Evolutionary conservation across 306 rosid genomes (phyloP), one percentile per base, ranked within the genome.

Genomic region (Rosa multiflora): DNA sequence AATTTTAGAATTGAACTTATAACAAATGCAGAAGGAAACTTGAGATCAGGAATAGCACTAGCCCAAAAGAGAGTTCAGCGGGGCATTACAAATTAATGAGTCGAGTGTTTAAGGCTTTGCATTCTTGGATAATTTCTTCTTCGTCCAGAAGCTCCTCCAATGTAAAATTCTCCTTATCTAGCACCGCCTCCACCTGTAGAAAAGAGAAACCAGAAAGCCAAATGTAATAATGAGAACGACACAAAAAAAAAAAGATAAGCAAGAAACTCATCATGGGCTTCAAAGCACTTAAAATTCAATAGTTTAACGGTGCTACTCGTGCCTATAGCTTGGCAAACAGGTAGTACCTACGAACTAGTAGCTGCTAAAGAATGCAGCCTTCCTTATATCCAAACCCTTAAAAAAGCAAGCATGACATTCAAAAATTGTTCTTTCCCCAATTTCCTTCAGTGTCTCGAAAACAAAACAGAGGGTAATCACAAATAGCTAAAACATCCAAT

Each of bases 91-190:
- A 93, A 83, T 96, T 93, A 84, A 96, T 90, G 79, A 96, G 97
- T 44, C 99, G 98, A 74, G 96, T 96, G 89, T 96, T 96, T 70
- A 93, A 87, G 74, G 97, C 92, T 88, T 96, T 96, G 99, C 98
- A 96, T 86, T 96, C 99, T 87, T 96, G 99, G 80, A 96, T 96
- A 82, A 96, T 88, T 86, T 96, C 99, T 83, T 96, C 99, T 84
- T 96, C 99, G 70, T 96, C 99, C 32, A 96, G 87, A 85, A 96
- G 99, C 89, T 96, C 99, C 77, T 96, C 98, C 85, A 96, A 83
- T 49, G 99, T 88, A 83, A 96, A 93, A 81, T 91, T 89, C 69
- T 96, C 99, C 90, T 87, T 93, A 88, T 96, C 98, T 79, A 96
- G 82, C 81, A 96, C 85, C 64, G 94, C 83, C 81, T 96, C 99